Evolutionary conservation across 768 basidiomycete genomes (phyloP).

Genomic region (Symmetrospora coprosmae): DNA sequence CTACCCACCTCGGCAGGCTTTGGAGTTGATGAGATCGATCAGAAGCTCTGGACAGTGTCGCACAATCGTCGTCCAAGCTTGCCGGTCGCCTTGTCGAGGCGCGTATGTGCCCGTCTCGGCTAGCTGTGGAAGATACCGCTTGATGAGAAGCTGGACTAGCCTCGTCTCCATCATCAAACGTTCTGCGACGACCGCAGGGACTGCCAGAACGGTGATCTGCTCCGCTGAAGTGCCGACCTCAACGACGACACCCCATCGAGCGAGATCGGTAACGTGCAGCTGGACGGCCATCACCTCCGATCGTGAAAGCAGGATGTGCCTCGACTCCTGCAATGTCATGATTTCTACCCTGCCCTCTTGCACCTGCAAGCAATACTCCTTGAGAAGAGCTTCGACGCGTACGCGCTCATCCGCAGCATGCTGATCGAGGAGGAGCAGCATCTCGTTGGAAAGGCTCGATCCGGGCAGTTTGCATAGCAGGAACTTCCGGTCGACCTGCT

Average conservation of each 20-base stretch:
- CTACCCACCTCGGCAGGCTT: constrained; percentile 74
- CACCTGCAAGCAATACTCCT: constrained; percentile 46
- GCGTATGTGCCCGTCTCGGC: background rate
- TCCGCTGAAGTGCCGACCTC: constrained; percentile 30
- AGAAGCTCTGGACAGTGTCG: constrained; percentile 49
- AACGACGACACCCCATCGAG: constrained; percentile 58
- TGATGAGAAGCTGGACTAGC: constrained; percentile 41
- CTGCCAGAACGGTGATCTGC: constrained; percentile 42
- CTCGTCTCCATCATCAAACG: constrained; percentile 23
- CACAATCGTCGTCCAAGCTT: background rate
- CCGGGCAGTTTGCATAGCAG: constrained; percentile 42
- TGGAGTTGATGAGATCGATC: constrained; percentile 76
- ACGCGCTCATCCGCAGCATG: constrained; percentile 97
- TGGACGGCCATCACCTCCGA: constrained; percentile 48
- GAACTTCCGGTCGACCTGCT: constrained; percentile 83
- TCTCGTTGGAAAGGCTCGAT: constrained; percentile 39
- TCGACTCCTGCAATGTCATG: constrained; percentile 28
- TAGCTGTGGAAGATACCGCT: constrained; percentile 27
- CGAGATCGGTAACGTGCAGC: constrained; percentile 44
- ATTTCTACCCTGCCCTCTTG: constrained; percentile 41
- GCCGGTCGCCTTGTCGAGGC: background rate
- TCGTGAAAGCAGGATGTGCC: constrained; percentile 40
- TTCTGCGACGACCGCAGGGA: constrained; percentile 59
- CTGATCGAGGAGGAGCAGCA: constrained; percentile 76
- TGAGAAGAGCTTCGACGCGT: constrained; percentile 69